Percentiles rank a stretch among this genome's conserved stretches.
Conservation (phyloP, 2,329 filamentous ascomycete genomes). For the Pyrenochaeta sp. region DNA sequence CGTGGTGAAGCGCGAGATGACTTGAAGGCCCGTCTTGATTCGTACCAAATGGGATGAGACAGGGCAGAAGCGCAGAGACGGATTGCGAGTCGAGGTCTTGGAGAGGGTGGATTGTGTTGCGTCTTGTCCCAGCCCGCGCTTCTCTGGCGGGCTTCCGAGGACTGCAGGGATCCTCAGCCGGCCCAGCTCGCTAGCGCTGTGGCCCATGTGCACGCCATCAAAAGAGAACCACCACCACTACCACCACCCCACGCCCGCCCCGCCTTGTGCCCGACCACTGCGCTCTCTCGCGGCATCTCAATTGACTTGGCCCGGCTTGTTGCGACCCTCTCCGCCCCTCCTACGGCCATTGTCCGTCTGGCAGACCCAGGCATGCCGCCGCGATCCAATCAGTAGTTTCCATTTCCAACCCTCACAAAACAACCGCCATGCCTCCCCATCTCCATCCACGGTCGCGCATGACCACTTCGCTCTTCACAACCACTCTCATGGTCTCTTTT, state of each 20-base stretch:
- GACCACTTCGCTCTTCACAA: constrained; percentile 93
- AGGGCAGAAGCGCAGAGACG: too few species aligned
- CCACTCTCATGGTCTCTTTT: constrained; percentile 88
- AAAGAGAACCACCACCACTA: constrained; percentile 35
- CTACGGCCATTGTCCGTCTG: constrained; percentile 18
- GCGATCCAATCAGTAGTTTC: constrained; percentile 23
- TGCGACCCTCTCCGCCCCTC: not conserved
- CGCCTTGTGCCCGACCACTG: constrained; percentile 12
- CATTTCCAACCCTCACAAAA: constrained; percentile 12
- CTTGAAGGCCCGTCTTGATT: too few species aligned
- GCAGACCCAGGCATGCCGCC: constrained; percentile 41
- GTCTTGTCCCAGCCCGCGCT: too few species aligned
- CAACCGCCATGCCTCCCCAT: constrained; percentile 72
- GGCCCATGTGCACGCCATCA: constrained; percentile 24
- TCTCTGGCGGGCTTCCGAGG: constrained; percentile 15
- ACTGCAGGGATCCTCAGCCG: constrained; percentile 16
- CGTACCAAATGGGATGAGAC: too few species aligned
- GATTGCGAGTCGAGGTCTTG: constrained; percentile 11
- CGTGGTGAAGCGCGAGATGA: too few species aligned
- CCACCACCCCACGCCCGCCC: constrained; percentile 23
- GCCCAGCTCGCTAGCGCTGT: constrained; percentile 11
- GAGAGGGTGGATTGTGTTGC: too few species aligned
- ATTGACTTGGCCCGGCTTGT: constrained; percentile 34
- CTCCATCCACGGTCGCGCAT: constrained; percentile 92
- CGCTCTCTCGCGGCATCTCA: constrained; percentile 34